Conservation (phyloP, 352 stramenopile genomes). For the Pythium chondricola region DNA sequence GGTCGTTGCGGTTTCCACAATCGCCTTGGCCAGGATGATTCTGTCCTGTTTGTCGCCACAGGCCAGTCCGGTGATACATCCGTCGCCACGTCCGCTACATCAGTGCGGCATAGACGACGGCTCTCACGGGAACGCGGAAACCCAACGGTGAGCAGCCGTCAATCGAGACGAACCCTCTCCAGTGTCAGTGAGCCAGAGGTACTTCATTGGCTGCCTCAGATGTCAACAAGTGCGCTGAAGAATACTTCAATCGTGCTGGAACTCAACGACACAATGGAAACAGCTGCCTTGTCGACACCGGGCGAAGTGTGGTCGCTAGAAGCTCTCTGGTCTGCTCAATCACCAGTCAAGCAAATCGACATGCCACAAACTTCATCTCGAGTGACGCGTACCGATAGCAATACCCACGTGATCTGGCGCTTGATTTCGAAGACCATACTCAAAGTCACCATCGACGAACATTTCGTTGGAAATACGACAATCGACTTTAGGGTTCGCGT, state of each 20-base stretch:
- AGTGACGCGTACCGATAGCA: not conserved
- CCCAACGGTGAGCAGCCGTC: not conserved
- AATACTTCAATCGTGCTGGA: not conserved
- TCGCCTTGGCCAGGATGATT: not conserved
- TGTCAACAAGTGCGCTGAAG: no score
- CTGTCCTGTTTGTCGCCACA: constrained; percentile 3
- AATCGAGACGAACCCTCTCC: not conserved
- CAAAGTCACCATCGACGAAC: not conserved
- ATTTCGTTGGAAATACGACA: not conserved
- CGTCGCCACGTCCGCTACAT: constrained; percentile 2
- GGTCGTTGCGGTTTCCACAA: constrained; percentile 20
- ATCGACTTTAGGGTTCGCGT: constrained; percentile 6
- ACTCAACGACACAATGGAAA: constrained; percentile 8
- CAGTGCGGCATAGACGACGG: constrained; percentile 1
- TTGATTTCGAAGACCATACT: constrained; percentile 1
- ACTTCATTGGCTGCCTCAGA: no score
- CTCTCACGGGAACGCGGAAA: not conserved
- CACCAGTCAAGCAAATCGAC: not conserved
- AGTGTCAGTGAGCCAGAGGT: no score
- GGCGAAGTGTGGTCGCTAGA: constrained; percentile 11
- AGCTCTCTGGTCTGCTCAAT: not conserved
- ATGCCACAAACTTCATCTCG: constrained; percentile 12
- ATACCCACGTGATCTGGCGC: constrained; percentile 5
- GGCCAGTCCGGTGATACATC: constrained; percentile 3
- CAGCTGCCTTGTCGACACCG: not conserved